A percentile compares a stretch with the other conserved stretches of the same genome.
Conservation (phyloP, 2,329 filamentous ascomycete species). For the Botrytis fabae region DNA sequence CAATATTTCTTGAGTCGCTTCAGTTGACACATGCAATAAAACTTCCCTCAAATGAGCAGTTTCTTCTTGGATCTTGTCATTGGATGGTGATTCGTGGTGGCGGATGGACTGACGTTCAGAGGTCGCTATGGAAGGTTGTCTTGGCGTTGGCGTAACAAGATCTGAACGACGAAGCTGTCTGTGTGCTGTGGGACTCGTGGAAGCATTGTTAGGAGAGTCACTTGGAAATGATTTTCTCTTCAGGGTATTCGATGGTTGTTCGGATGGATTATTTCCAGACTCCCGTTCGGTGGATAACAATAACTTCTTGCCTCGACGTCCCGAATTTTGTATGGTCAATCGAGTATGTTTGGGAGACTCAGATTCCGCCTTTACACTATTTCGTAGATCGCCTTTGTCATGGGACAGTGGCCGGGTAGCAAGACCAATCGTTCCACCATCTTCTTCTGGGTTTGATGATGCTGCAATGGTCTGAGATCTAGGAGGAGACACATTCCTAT, state of each 20-base stretch:
- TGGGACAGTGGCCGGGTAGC: too few species aligned
- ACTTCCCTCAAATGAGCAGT: constrained; percentile 29
- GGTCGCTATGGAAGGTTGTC: background rate
- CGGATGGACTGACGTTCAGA: background rate
- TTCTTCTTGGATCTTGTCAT: constrained; percentile 27
- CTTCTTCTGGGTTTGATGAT: background rate
- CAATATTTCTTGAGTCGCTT: constrained; percentile 32
- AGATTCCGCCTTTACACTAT: too few species aligned
- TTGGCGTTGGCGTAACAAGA: background rate
- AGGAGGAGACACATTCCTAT: background rate
- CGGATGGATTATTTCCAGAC: background rate
- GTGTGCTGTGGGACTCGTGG: background rate
- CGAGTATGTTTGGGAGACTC: background rate
- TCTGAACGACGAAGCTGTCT: background rate
- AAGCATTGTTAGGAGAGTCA: background rate
- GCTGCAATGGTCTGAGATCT: background rate
- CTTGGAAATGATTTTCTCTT: constrained; percentile 8
- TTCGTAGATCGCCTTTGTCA: background rate
- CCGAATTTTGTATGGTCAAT: background rate
- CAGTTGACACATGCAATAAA: constrained; percentile 29
- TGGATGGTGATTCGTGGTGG: background rate
- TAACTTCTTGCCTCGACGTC: background rate
- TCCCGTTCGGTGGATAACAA: background rate
- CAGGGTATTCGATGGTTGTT: background rate
- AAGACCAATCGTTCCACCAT: background rate